Percentiles rank a stretch among this genome's conserved stretches.
Conservation (phyloP, 441 rosid genomes). For the Adansonia rubrostipa region DNA sequence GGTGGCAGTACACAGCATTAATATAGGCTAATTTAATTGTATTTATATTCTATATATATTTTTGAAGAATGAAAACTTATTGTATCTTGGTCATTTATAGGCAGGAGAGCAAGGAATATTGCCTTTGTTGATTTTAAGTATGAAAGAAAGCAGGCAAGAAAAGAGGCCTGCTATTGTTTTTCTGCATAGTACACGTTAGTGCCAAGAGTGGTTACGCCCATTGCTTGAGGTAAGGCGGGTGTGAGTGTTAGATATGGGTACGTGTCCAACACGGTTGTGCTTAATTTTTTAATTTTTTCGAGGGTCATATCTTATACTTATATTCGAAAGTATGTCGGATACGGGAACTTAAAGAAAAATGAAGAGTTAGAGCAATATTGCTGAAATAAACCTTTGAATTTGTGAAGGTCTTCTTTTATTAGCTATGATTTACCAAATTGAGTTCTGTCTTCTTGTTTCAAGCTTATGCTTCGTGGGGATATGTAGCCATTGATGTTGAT, state of each 20-base stretch:
- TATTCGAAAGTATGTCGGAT: too few species aligned
- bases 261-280: too few species aligned
- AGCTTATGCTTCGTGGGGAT: slow-evolving; percentile 93
- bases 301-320: too few species aligned
- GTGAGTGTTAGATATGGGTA: too few species aligned
- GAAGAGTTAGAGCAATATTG: too few species aligned
- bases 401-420: background rate
- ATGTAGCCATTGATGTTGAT: slow-evolving; percentile 79
- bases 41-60: background rate
- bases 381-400: slow-evolving; percentile 8
- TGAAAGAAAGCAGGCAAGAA: slow-evolving; percentile 45
- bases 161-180: slow-evolving; percentile 84
- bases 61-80: slow-evolving; percentile 5
- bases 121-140: slow-evolving; percentile 76
- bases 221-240: slow-evolving; percentile 69
- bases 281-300: too few species aligned
- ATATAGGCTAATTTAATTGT: background rate
- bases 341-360: too few species aligned
- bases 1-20: too few species aligned
- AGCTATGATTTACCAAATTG: slow-evolving; percentile 5
- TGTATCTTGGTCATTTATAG: slow-evolving; percentile 39
- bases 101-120: slow-evolving; percentile 78
- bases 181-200: slow-evolving; percentile 76
- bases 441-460: slow-evolving; percentile 31
- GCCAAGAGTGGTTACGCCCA: slow-evolving; percentile 92